Conservation (phyloP, 2,329 filamentous ascomycete species). For the Phialophora tarda region DNA sequence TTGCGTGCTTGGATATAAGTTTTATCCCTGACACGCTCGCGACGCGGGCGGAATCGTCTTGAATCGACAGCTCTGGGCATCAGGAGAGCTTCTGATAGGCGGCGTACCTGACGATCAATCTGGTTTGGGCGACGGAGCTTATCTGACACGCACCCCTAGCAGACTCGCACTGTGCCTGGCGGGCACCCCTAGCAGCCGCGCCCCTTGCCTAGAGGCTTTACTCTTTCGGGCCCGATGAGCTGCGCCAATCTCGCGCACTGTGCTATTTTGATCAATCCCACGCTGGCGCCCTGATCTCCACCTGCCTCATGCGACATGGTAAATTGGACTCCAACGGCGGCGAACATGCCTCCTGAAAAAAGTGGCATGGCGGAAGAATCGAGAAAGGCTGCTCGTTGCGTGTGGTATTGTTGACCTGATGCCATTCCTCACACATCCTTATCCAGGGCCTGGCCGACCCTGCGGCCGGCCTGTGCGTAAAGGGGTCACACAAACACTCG, state of each 20-base stretch:
- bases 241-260: conserved; percentile 1
- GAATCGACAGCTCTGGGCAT: neutral
- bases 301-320: neutral
- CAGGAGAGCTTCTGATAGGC: neutral
- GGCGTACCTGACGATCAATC: conserved; percentile 14
- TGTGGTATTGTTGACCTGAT: neutral
- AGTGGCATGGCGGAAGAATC: neutral
- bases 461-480: neutral
- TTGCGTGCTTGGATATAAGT: neutral
- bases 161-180: neutral
- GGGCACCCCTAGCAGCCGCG: neutral
- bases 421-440: neutral
- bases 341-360: conserved; percentile 3
- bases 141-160: neutral
- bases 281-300: conserved; percentile 7
- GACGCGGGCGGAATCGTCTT: neutral
- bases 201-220: conserved; percentile 5
- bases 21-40: neutral
- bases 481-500: neutral
- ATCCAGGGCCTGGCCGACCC: neutral
- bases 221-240: neutral
- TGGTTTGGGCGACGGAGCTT: conserved; percentile 5
- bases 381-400: neutral
- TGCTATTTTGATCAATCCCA: conserved; percentile 7
- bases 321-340: conserved; percentile 3